Conservation (phyloP, 495 filamentous ascomycete species). For the Letharia lupina region DNA sequence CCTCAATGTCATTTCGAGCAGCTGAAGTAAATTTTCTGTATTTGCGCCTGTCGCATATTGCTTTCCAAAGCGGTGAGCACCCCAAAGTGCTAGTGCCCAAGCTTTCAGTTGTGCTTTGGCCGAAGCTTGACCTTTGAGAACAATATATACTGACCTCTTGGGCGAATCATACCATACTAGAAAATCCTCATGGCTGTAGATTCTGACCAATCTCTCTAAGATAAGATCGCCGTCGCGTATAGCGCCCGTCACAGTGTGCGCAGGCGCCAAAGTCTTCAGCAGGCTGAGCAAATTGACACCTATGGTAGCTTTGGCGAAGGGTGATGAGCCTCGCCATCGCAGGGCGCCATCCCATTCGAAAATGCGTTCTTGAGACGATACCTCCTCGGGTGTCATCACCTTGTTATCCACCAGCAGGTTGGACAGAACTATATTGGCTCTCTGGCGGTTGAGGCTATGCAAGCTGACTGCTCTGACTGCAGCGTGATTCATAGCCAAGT, state of each 20-base stretch:
- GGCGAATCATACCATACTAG: conserved; percentile 42
- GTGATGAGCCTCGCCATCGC: conserved; percentile 43
- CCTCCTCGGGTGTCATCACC: conserved; percentile 54
- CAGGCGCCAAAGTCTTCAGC: conserved; percentile 28
- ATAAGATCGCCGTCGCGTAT: conserved; percentile 26
- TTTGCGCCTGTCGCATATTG: conserved; percentile 23
- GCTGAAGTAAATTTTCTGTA: conserved; percentile 22
- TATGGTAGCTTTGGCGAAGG: conserved; percentile 43
- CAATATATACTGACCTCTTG: conserved; percentile 40
- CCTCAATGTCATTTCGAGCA: conserved; percentile 32
- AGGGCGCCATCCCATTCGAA: conserved; percentile 58
- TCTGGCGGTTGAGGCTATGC: conserved; percentile 78
- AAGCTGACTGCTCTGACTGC: conserved; percentile 80
- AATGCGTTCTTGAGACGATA: conserved; percentile 60
- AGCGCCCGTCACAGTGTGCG: conserved; percentile 35
- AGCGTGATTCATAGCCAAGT: conserved; percentile 74
- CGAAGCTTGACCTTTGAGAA: conserved; percentile 52
- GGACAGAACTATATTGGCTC: conserved; percentile 71
- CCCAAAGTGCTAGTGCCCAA: conserved; percentile 65
- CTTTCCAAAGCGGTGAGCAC: conserved; percentile 34
- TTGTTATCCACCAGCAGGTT: conserved; percentile 37
- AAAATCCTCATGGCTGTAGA: conserved; percentile 46
- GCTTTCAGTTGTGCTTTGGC: conserved; percentile 51
- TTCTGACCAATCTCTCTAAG: conserved; percentile 38
- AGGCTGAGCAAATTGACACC: conserved; percentile 38